Evolutionary conservation across 345 rosid genomes (phyloP).

Genomic region (Trapa bicornis): DNA sequence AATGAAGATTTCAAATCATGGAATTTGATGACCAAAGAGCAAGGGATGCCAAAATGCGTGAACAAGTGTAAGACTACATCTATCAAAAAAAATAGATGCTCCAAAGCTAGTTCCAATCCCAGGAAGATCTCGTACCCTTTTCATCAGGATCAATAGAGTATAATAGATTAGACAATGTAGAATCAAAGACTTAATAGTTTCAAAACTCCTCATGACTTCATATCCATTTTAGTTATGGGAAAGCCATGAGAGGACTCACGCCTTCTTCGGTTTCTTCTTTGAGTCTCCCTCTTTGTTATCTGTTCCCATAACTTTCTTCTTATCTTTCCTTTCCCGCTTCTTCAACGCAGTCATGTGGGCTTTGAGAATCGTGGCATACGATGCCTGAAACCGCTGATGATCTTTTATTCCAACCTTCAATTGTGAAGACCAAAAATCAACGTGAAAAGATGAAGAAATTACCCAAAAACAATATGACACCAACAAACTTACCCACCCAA

Average conservation of each 20-base stretch:
- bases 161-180: neutral
- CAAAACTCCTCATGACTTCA: neutral
- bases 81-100: neutral
- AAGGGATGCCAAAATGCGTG: too few species aligned
- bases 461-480: neutral
- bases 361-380: slow-evolving; percentile 83
- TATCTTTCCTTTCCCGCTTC: slow-evolving; percentile 89
- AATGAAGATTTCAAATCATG: too few species aligned
- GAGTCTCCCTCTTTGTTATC: neutral
- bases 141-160: too few species aligned
- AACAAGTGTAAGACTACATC: too few species aligned
- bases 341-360: slow-evolving; percentile 84
- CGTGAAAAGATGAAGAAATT: slow-evolving; percentile 6
- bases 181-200: neutral
- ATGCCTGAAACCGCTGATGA: slow-evolving; percentile 87
- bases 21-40: too few species aligned
- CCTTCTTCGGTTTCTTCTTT: slow-evolving; percentile 6
- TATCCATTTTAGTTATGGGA: neutral
- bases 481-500: neutral
- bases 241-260: neutral
- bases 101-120: neutral
- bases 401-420: slow-evolving; percentile 76
- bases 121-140: neutral
- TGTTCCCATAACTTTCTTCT: slow-evolving; percentile 57
- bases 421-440: slow-evolving; percentile 2